Evolutionary conservation across 139 green algal genomes (phyloP).

Genomic region (Yamagishiella unicocca): DNA sequence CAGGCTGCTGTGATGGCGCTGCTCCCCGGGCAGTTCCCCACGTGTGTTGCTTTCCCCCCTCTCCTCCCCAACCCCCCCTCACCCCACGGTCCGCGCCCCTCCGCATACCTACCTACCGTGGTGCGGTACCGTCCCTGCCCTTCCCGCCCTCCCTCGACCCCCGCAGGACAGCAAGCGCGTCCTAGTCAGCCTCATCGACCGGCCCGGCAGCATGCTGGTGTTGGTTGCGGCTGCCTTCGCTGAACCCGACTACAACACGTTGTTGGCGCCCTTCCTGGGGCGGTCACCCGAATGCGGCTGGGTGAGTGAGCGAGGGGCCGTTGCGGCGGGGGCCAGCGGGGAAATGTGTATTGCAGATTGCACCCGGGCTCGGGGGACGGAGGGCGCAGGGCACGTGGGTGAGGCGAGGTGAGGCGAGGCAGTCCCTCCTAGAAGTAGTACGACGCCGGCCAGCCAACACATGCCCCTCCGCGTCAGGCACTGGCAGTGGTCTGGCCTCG

Average conservation of each 20-base stretch:
- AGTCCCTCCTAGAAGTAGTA: not conserved
- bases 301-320: not conserved
- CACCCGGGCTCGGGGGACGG: not conserved
- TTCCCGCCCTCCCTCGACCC: too few relatives aligned
- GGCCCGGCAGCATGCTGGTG: not conserved
- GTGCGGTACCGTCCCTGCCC: not conserved
- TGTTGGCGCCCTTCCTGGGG: not conserved
- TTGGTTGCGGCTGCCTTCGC: not conserved
- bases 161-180: not conserved
- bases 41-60: not conserved
- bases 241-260: conserved; percentile 1
- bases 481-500: too few relatives aligned
- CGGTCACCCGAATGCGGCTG: not conserved
- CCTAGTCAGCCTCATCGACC: not conserved
- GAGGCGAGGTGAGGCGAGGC: not conserved
- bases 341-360: not conserved
- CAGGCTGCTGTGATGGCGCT: too few relatives aligned
- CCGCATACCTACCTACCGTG: not conserved
- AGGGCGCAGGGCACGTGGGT: not conserved
- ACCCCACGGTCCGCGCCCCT: not conserved
- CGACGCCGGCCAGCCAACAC: not conserved
- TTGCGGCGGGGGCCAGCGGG: not conserved
- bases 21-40: too few relatives aligned
- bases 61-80: not conserved
- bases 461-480: not conserved